Evolutionary conservation across 1,139 yeast species (phyloP).

Genomic region (Magnusiomyces paraingens): DNA sequence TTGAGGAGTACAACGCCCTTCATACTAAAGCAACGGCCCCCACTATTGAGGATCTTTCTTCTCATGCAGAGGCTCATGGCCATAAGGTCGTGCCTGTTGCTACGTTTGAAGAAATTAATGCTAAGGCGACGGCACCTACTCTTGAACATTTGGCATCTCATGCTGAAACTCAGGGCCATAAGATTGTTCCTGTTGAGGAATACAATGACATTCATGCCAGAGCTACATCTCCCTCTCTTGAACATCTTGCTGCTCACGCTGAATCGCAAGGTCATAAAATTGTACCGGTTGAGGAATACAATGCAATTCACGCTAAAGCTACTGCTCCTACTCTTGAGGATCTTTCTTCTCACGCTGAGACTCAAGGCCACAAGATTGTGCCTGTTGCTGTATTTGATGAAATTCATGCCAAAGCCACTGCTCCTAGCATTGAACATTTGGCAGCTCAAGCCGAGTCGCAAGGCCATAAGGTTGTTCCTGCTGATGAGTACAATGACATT

Average conservation of each 20-base stretch:
- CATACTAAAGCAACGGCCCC: conserved; percentile 33
- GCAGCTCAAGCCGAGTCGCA: background rate
- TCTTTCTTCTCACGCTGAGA: conserved; percentile 1
- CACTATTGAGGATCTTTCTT: conserved; percentile 25
- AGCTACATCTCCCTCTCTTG: conserved; percentile 18
- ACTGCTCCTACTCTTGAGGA: conserved; percentile 5
- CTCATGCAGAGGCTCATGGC: conserved; percentile 24
- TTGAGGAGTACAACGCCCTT: conserved; percentile 27
- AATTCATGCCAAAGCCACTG: conserved; percentile 6
- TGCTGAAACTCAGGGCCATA: conserved; percentile 11
- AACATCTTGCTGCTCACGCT: conserved; percentile 22
- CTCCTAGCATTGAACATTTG: background rate
- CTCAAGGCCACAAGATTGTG: conserved; percentile 5
- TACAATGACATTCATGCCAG: conserved; percentile 5
- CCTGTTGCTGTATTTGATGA: conserved; percentile 29
- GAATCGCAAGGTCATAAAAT: conserved; percentile 29
- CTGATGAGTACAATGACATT: conserved; percentile 7
- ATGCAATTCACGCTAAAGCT: background rate
- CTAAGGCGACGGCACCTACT: conserved; percentile 12
- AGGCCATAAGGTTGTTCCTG: conserved; percentile 6
- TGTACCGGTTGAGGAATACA: background rate
- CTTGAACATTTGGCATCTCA: conserved; percentile 8
- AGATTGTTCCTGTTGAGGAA: conserved; percentile 10
- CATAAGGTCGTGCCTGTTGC: conserved; percentile 29
- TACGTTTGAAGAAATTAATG: conserved; percentile 16